phyloP scores from a whole-genome alignment of 1,284 basidiomycete species.

The Leucoagaricus sp. region DNA sequence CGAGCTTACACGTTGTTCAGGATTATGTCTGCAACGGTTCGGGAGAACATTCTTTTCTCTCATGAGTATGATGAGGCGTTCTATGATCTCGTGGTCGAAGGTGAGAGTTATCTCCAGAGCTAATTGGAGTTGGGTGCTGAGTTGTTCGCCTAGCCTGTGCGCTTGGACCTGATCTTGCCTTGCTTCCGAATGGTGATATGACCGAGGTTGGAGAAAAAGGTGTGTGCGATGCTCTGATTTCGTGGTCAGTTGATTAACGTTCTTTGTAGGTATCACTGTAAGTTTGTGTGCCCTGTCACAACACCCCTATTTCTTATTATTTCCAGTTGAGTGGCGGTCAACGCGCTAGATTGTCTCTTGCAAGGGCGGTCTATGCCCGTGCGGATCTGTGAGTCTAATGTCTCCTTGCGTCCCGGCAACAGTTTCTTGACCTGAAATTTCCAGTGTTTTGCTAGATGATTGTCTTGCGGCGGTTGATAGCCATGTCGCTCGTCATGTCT shows the following conservation, averaged over 20 bases:
- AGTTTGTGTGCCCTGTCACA: too few relatives aligned
- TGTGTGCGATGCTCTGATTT: conserved; percentile 16
- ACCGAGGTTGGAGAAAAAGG: conserved; percentile 82
- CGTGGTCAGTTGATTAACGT: neutral
- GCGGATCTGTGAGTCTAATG: conserved; percentile 49
- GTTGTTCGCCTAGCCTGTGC: conserved; percentile 71
- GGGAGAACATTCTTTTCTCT: conserved; percentile 90
- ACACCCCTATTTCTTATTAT: too few relatives aligned
- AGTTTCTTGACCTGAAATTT: neutral
- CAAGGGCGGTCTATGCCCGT: conserved; percentile 47
- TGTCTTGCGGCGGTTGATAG: conserved; percentile 72
- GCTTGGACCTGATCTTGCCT: conserved; percentile 75
- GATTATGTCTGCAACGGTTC: conserved; percentile 82
- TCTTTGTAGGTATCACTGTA: conserved; percentile 35
- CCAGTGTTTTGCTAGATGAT: conserved; percentile 68
- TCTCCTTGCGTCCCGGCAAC: neutral
- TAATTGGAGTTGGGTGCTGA: neutral
- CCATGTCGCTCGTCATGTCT: conserved; percentile 70
- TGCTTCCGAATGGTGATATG: conserved; percentile 73
- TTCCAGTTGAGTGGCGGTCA: conserved; percentile 44
- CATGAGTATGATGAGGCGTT: conserved; percentile 84
- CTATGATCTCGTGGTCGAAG: conserved; percentile 76
- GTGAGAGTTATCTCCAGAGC: conserved; percentile 34
- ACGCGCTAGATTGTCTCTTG: conserved; percentile 45
- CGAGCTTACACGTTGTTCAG: conserved; percentile 33